Percentiles rank a stretch among this genome's conserved stretches.
Conservation (phyloP, 1,284 basidiomycete genomes). For the Fomitopsis pinicola region DNA sequence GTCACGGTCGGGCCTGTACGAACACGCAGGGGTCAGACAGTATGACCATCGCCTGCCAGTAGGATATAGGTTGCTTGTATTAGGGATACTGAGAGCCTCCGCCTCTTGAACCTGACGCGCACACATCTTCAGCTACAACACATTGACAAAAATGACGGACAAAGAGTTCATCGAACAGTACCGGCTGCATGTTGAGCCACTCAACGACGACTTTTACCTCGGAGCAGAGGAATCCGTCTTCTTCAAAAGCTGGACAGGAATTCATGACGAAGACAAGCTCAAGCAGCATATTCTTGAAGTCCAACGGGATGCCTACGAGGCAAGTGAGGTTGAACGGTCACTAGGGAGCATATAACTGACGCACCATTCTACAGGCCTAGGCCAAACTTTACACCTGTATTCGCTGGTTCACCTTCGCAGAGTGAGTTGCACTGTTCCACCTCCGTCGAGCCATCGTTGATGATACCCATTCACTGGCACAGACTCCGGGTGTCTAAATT, state of each 20-base stretch:
- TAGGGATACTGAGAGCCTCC: no score
- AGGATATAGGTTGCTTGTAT: no score
- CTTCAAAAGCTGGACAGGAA: background rate
- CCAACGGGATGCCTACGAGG: background rate
- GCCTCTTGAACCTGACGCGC: no score
- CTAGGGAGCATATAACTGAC: background rate
- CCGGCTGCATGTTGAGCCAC: background rate
- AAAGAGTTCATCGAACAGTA: background rate
- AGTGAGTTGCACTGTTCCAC: constrained; percentile 2
- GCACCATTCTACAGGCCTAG: background rate
- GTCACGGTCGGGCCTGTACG: no score
- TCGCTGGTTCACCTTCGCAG: constrained; percentile 1
- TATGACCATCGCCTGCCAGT: no score
- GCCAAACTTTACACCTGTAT: background rate
- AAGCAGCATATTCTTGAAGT: background rate
- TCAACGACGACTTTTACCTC: background rate
- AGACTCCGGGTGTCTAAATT: constrained; percentile 31
- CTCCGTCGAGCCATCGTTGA: background rate
- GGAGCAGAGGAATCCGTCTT: background rate
- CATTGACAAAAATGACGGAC: background rate
- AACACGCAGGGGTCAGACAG: no score
- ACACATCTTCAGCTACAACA: background rate
- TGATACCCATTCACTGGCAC: background rate
- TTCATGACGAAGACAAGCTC: background rate
- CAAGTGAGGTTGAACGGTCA: background rate